Evolutionary conservation across 495 filamentous ascomycete genomes (phyloP), one percentile per base, ranked within the genome.

Genomic region (Neurospora tetrasperma): DNA sequence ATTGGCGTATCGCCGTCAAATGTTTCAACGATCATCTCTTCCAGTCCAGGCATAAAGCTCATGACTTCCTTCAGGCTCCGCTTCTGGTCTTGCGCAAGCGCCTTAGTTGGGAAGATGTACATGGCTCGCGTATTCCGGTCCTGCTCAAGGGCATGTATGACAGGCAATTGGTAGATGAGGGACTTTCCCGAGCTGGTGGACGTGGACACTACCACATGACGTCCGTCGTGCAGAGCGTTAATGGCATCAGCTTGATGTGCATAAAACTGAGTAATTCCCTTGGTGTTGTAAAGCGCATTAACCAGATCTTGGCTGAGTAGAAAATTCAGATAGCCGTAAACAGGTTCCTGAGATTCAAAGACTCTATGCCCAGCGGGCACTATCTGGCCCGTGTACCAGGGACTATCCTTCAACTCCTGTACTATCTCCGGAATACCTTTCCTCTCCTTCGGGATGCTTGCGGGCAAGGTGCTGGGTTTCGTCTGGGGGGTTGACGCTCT

Each of bases 21-120:
- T 0, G 94, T 97, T 75, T 98, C 96, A 11, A 97, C 93, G 14
- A 94, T 81, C 6, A 90, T 83, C 71, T 91, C 84, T 75, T 93
- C 88, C n/a, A 98, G 79, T 1, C 88, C 89, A 4, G 88, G 85
- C 87, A 99, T 93, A 77, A 90, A 96, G 23, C 86, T 81, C 62
- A 98, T 82, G 72, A 99, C 83, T 66, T 97, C 93, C 76, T 91
- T 90, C 80, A 98, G 85, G 76, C 94, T 97, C 73, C 96, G 87
- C 77, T 89, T 89, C 81, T 99, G 96, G 82, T 98, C 96, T 80
- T 99, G 96, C 4, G 96, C 96, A 16, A 99, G 84, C 12, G 96
- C 96, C 82, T 99, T 99, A 4, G 96, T 99, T 1, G 96, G 96
- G 74, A 99, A 99, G 31, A 99, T 97, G 78, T 97, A 98, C 90